Percentiles rank a stretch among this genome's conserved stretches.
Conservation (phyloP, 2,329 filamentous ascomycete species). For the Clonostachys chloroleuca region DNA sequence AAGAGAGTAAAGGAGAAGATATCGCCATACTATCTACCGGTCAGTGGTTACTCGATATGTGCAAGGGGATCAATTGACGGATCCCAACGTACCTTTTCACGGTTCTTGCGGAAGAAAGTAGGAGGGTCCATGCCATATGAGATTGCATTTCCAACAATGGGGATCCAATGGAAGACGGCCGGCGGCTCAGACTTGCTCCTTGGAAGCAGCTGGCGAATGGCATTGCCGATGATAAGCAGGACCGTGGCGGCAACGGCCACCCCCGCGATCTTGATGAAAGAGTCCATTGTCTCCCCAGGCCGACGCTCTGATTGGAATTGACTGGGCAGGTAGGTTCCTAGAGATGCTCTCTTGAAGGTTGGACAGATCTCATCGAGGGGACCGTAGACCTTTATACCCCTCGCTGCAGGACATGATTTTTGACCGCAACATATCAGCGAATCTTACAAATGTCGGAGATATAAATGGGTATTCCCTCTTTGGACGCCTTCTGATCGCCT, state of each 20-base stretch:
- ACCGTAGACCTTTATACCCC: too few species aligned
- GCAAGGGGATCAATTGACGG: neutral
- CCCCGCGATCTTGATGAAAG: too few species aligned
- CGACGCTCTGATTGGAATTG: too few species aligned
- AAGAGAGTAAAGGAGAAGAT: constrained; percentile 50
- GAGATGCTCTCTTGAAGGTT: too few species aligned
- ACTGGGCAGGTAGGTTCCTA: too few species aligned
- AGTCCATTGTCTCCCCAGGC: too few species aligned
- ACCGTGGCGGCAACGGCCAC: neutral
- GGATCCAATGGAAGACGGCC: constrained; percentile 55
- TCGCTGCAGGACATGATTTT: too few species aligned
- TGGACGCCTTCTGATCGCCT: too few species aligned
- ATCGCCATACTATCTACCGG: constrained; percentile 36
- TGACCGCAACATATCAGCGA: too few species aligned
- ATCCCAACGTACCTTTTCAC: constrained; percentile 53
- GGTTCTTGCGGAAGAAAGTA: constrained; percentile 60
- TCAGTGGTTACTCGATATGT: neutral
- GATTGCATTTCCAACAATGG: constrained; percentile 65
- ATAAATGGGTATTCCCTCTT: too few species aligned
- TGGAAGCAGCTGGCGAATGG: constrained; percentile 11
- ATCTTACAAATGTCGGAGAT: too few species aligned
- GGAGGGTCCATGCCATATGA: constrained; percentile 69
- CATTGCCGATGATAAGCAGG: constrained; percentile 7
- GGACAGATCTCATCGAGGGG: too few species aligned
- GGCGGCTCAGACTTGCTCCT: constrained; percentile 41